Conservation (phyloP, 805 yeast genomes). For the Saccharomycopsis oosterbeekiorum region DNA sequence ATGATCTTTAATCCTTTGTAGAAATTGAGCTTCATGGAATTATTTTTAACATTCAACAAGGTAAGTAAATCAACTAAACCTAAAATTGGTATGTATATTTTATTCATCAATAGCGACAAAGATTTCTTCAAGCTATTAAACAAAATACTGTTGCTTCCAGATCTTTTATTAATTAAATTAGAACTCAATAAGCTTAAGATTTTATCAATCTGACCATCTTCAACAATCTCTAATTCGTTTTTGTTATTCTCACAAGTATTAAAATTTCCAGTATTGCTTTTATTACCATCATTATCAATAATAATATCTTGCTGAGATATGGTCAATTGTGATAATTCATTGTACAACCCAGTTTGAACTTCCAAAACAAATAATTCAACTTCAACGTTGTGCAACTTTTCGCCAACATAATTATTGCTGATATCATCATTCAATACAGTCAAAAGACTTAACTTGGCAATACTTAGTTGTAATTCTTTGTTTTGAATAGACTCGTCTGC, state of each 20-base stretch:
- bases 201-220: conserved; percentile 14
- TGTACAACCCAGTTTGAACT: conserved; percentile 35
- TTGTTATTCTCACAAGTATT: neutral
- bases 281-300: neutral
- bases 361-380: conserved; percentile 37
- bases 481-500: conserved; percentile 34
- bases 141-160: conserved; percentile 7
- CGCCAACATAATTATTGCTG: conserved; percentile 18
- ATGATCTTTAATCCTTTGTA: conserved; percentile 43
- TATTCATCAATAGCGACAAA: conserved; percentile 27
- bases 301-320: neutral
- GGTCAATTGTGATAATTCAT: conserved; percentile 19
- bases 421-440: conserved; percentile 27
- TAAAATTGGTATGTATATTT: conserved; percentile 31
- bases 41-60: conserved; percentile 30
- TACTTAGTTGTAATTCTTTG: conserved; percentile 49
- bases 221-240: conserved; percentile 11
- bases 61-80: conserved; percentile 47
- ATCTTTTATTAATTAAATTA: conserved; percentile 21
- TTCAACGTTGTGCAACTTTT: conserved; percentile 37
- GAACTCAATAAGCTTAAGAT: conserved; percentile 22
- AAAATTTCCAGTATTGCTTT: neutral
- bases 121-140: conserved; percentile 18
- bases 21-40: conserved; percentile 25
- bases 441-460: conserved; percentile 61